Conservation (phyloP, 768 basidiomycete genomes). For the Mycena filopes region DNA sequence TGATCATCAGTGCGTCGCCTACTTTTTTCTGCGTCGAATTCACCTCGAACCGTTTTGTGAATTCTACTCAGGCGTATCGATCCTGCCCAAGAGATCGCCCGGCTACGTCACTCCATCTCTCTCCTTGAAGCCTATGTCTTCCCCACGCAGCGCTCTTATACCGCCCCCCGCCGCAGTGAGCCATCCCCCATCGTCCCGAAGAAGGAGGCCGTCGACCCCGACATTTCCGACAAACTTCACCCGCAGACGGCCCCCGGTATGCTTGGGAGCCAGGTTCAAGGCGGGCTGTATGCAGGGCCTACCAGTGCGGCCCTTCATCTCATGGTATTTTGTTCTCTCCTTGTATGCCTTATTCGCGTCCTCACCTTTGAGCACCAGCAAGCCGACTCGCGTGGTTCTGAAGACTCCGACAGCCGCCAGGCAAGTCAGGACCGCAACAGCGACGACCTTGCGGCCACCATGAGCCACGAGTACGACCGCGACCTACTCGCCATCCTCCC, state of each 20-base stretch:
- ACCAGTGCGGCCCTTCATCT: slow-evolving; percentile 81
- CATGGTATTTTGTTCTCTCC: slow-evolving; percentile 55
- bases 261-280: slow-evolving; percentile 70
- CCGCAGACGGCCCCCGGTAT: slow-evolving; percentile 67
- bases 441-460: slow-evolving; percentile 52
- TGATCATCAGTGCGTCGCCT: slow-evolving; percentile 63
- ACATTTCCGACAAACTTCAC: slow-evolving; percentile 53
- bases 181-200: slow-evolving; percentile 56
- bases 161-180: slow-evolving; percentile 50
- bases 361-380: slow-evolving; percentile 30
- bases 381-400: slow-evolving; percentile 56
- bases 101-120: slow-evolving; percentile 74
- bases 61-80: slow-evolving; percentile 61
- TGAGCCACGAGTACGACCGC: slow-evolving; percentile 71
- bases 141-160: slow-evolving; percentile 52
- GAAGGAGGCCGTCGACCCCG: slow-evolving; percentile 63
- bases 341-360: slow-evolving; percentile 17
- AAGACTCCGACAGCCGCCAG: slow-evolving; percentile 64
- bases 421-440: slow-evolving; percentile 60
- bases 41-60: slow-evolving; percentile 1
- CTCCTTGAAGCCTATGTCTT: slow-evolving; percentile 71
- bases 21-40: slow-evolving; percentile 28
- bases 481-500: slow-evolving; percentile 79
- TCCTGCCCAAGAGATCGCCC: slow-evolving; percentile 73
- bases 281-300: slow-evolving; percentile 82